These are phyloP conservation scores for Euphrasia arctica DNA, from an alignment of 305 asterid genomes.

Conservation along the genomic window DNA sequence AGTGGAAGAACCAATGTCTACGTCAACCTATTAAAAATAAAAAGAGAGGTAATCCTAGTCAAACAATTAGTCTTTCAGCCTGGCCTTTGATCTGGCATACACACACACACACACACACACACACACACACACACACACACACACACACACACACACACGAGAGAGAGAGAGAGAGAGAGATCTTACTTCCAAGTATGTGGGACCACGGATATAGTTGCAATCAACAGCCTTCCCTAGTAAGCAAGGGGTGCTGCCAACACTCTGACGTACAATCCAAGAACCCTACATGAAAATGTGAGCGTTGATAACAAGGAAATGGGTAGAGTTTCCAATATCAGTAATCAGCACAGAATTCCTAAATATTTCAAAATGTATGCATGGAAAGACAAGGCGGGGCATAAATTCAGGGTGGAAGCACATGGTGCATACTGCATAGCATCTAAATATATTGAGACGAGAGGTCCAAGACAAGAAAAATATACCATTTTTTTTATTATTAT, in stretches of 20 bases:
- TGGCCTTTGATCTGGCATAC: neutral
- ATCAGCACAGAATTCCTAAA: constrained; percentile 9
- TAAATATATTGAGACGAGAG: neutral
- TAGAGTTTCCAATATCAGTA: constrained; percentile 8
- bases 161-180: constrained; percentile 5
- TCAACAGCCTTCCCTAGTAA: constrained; percentile 93
- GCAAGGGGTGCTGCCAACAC: constrained; percentile 99
- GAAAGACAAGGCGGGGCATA: neutral
- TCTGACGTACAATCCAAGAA: constrained; percentile 99
- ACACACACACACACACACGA: neutral
- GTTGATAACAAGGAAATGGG: constrained; percentile 6
- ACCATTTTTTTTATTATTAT: too few species aligned
- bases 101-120: too few species aligned
- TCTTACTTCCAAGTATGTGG: constrained; percentile 79
- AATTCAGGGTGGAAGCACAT: neutral
- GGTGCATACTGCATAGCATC: neutral
- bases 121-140: too few species aligned
- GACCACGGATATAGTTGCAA: constrained; percentile 85
- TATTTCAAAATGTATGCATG: neutral
- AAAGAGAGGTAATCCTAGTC: constrained; percentile 6
- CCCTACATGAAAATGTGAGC: constrained; percentile 50
- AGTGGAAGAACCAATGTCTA: constrained; percentile 95
- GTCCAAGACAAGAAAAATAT: too few species aligned
- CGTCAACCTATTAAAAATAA: constrained; percentile 57
- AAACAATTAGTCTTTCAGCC: constrained; percentile 20